A percentile compares a stretch with the other conserved stretches of the same genome.
These are phyloP conservation scores for Endotrypanum monterogeii DNA, from an alignment of 208 protist species.

Conservation along the genomic window DNA sequence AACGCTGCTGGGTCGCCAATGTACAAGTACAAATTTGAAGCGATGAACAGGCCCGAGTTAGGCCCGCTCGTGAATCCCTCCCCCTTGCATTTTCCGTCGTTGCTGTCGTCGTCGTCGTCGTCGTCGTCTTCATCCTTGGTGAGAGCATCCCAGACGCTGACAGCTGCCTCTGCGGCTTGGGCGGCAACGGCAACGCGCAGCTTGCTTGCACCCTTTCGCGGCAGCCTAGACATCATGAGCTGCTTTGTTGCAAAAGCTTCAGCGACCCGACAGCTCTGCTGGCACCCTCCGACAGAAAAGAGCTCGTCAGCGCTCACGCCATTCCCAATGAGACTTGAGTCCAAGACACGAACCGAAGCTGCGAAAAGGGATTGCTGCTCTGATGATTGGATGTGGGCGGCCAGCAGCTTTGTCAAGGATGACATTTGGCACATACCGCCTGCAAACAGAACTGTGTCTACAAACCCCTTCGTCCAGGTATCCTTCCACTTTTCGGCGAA, in stretches of 20 bases:
- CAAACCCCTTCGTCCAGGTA: conserved; percentile 16
- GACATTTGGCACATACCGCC: conserved; percentile 85
- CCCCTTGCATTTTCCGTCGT: conserved; percentile 12
- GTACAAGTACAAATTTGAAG: conserved; percentile 55
- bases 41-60: conserved; percentile 27
- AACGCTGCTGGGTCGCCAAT: conserved; percentile 28
- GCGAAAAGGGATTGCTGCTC: conserved; percentile 24
- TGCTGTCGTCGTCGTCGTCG: conserved; percentile 15
- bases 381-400: conserved; percentile 29
- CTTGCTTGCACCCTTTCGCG: conserved; percentile 27
- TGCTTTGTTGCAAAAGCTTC: conserved; percentile 18
- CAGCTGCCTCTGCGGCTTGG: conserved; percentile 26
- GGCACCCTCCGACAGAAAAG: conserved; percentile 63
- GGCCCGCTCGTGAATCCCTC: conserved; percentile 4
- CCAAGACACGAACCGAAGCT: conserved; percentile 30
- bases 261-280: conserved; percentile 64
- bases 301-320: conserved; percentile 70
- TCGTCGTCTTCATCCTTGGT: conserved; percentile 28
- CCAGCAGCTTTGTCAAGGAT: conserved; percentile 45
- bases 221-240: conserved; percentile 13
- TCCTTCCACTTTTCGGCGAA: conserved; percentile 40
- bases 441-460: conserved; percentile 63
- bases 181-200: conserved; percentile 14
- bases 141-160: conserved; percentile 27
- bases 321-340: conserved; percentile 42